phyloP scores from a whole-genome alignment of 2,329 filamentous ascomycete genomes.

The Fusarium sp. region DNA sequence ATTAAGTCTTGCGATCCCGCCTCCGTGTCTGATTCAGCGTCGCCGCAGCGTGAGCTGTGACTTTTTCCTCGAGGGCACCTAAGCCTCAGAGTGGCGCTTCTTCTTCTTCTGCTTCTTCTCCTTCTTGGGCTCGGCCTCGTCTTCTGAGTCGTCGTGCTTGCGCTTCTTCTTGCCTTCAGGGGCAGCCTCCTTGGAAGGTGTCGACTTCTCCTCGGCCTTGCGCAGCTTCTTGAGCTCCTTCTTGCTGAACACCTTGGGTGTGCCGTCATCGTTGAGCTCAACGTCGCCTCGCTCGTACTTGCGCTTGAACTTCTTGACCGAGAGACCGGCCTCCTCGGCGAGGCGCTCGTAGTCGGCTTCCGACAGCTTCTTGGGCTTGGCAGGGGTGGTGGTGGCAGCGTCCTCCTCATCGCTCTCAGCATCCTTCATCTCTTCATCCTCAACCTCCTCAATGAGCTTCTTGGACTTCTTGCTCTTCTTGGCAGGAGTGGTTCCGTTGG shows the following conservation, averaged over 20 bases:
- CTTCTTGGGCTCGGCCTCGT: slow-evolving; percentile 72
- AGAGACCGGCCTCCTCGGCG: slow-evolving; percentile 76
- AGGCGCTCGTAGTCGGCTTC: slow-evolving; percentile 69
- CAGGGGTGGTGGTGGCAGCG: slow-evolving; percentile 48
- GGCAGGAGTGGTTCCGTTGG: slow-evolving; percentile 51
- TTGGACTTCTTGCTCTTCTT: slow-evolving; percentile 55
- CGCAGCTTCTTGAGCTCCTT: slow-evolving; percentile 81
- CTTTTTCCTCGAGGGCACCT: slow-evolving; percentile 36
- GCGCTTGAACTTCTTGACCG: slow-evolving; percentile 81
- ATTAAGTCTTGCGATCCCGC: slow-evolving; percentile 24
- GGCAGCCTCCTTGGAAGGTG: slow-evolving; percentile 52
- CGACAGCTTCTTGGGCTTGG: slow-evolving; percentile 59
- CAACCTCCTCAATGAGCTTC: slow-evolving; percentile 57
- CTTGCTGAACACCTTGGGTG: slow-evolving; percentile 76
- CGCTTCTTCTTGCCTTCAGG: slow-evolving; percentile 74
- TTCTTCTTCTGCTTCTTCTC: slow-evolving; percentile 67
- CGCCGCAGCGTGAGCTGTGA: slow-evolving; percentile 26
- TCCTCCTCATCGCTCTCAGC: slow-evolving; percentile 52
- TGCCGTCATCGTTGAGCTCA: slow-evolving; percentile 72
- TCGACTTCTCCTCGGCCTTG: slow-evolving; percentile 67
- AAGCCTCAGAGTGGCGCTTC: slow-evolving; percentile 56
- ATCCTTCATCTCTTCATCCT: slow-evolving; percentile 59
- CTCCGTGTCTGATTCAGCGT: slow-evolving; percentile 37
- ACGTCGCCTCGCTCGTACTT: slow-evolving; percentile 84
- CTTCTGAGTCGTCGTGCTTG: slow-evolving; percentile 75